Percentiles rank a stretch among this genome's conserved stretches.
Evolutionary conservation across 2,329 filamentous ascomycete genomes (phyloP).

Genomic region (Dactylonectria estremocensis): DNA sequence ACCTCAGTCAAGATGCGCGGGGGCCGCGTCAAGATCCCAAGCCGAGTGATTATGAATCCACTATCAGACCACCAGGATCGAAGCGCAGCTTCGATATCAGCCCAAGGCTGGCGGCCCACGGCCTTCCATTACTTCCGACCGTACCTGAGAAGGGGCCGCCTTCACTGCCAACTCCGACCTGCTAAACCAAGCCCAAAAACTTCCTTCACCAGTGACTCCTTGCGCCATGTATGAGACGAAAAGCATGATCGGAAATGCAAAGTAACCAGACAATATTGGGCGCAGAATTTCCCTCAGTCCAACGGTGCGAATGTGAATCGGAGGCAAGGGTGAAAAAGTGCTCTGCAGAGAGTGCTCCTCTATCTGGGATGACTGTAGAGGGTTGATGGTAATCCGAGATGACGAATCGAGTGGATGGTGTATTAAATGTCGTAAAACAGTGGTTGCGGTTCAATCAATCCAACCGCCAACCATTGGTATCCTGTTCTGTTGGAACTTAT

Average conservation of each 20-base stretch:
- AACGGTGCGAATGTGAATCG: constrained; percentile 50
- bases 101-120: constrained; percentile 36
- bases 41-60: constrained; percentile 39
- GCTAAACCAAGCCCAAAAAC: constrained; percentile 54
- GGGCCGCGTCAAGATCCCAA: constrained; percentile 34
- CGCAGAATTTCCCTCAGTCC: constrained; percentile 45
- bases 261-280: constrained; percentile 51
- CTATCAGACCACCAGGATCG: constrained; percentile 35
- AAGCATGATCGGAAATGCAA: constrained; percentile 55
- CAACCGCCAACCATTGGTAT: constrained; percentile 50
- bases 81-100: constrained; percentile 48
- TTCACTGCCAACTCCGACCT: constrained; percentile 55
- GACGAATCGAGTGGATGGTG: constrained; percentile 44
- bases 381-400: constrained; percentile 44
- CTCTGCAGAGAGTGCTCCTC: constrained; percentile 34
- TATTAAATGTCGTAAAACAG: constrained; percentile 54
- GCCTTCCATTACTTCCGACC: constrained; percentile 47
- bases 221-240: constrained; percentile 59
- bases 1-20: constrained; percentile 43
- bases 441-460: constrained; percentile 47
- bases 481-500: constrained; percentile 42
- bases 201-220: constrained; percentile 58
- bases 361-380: constrained; percentile 36
- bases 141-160: constrained; percentile 43
- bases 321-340: constrained; percentile 38